These are phyloP conservation scores for Zoysia japonica DNA, from an alignment of 176 grass and related monocot species.

Conservation along the genomic window DNA sequence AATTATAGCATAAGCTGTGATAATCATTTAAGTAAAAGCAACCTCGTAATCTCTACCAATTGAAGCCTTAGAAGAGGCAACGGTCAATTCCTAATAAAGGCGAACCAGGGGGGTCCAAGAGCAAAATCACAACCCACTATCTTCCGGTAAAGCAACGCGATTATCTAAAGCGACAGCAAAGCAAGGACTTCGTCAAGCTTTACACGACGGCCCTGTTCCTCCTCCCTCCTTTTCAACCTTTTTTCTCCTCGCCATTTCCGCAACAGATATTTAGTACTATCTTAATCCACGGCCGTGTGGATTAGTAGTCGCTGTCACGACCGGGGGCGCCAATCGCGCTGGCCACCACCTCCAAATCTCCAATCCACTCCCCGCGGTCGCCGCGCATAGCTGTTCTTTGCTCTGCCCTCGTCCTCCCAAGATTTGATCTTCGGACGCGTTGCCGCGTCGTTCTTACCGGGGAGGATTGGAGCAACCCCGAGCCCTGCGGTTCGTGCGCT, in stretches of 20 bases:
- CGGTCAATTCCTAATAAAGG: neutral
- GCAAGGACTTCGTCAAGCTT: no score
- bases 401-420: slow-evolving; percentile 18
- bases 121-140: neutral
- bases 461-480: neutral
- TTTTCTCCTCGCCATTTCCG: no score
- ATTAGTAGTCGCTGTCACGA: slow-evolving; percentile 57
- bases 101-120: neutral
- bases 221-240: no score
- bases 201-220: no score
- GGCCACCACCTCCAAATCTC: slow-evolving; percentile 42
- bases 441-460: neutral
- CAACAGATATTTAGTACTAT: neutral
- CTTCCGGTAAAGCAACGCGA: neutral
- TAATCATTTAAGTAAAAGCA: no score
- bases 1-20: no score
- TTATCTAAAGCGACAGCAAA: no score
- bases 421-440: slow-evolving; percentile 33
- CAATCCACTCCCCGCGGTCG: slow-evolving; percentile 49
- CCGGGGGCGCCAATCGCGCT: slow-evolving; percentile 34
- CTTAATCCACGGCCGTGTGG: slow-evolving; percentile 1
- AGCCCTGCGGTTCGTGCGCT: neutral
- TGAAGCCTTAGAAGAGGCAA: neutral
- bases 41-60: neutral
- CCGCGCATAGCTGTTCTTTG: slow-evolving; percentile 27